A percentile compares a stretch with the other conserved stretches of the same genome.
phyloP scores from a whole-genome alignment of 225 moss, liverwort and hornwort species.

The Pseudoscleropodium purum region DNA sequence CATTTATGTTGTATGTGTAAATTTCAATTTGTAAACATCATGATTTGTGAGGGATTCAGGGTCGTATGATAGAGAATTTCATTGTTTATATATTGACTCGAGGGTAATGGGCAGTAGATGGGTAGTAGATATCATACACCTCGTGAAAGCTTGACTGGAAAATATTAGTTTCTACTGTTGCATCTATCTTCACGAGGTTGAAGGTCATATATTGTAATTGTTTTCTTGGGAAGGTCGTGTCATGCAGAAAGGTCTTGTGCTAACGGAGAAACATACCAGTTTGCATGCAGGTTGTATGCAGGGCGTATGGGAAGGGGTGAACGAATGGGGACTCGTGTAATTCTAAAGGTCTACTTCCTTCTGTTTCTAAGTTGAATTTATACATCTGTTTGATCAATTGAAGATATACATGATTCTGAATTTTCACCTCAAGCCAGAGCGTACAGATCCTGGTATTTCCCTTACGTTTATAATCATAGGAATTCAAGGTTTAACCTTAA shows the following conservation, averaged over 20 bases:
- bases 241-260: not conserved
- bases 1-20: not conserved
- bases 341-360: constrained; percentile 51
- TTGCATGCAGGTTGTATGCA: constrained; percentile 75
- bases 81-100: not conserved
- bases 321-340: constrained; percentile 83
- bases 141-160: not conserved
- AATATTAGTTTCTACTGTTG: not conserved
- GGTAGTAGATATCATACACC: not conserved
- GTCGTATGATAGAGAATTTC: not conserved
- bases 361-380: not conserved
- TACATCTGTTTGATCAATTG: not conserved
- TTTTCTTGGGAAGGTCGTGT: not conserved
- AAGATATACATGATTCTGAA: not conserved
- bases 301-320: constrained; percentile 74
- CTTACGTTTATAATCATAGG: not conserved
- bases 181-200: not conserved
- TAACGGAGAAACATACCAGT: constrained; percentile 54
- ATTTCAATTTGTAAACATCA: not conserved
- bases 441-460: not conserved
- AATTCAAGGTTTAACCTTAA: not conserved
- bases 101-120: not conserved
- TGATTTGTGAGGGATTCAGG: not conserved
- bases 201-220: not conserved
- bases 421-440: not conserved